Evolutionary conservation across 768 basidiomycete genomes (phyloP).

Genomic region (Pleurotus pulmonarius): DNA sequence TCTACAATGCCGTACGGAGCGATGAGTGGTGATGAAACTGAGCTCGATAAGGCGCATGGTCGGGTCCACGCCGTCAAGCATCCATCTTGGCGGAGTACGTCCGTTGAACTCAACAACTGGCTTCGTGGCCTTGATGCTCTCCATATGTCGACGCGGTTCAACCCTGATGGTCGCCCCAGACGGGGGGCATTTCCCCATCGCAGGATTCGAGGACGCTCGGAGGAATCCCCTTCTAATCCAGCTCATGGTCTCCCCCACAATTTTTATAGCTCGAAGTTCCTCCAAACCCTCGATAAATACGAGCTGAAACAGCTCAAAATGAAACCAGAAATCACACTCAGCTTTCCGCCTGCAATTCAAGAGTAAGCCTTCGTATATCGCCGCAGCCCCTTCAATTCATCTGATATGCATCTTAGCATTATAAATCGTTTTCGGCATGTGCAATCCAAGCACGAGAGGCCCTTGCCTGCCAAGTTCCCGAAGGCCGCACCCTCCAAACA

Average conservation of each 20-base stretch:
- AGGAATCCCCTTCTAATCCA: neutral
- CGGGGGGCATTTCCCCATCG: neutral
- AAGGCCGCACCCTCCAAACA: too few relatives aligned
- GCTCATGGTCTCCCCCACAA: neutral
- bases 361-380: neutral
- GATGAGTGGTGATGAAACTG: neutral
- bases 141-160: neutral
- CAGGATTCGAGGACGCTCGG: neutral
- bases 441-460: neutral
- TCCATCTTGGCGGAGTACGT: neutral
- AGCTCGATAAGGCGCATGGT: neutral
- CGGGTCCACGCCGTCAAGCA: neutral
- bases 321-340: neutral
- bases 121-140: neutral
- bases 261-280: neutral
- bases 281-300: neutral
- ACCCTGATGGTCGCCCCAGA: neutral
- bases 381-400: neutral
- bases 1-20: neutral
- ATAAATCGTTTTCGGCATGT: neutral
- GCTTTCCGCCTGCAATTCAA: neutral
- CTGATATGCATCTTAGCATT: neutral
- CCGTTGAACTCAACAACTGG: neutral
- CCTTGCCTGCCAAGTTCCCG: neutral
- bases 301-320: neutral